Base-by-base conservation (phyloP, 1,284 basidiomycete genomes). In the Trametes pubescens region DNA sequence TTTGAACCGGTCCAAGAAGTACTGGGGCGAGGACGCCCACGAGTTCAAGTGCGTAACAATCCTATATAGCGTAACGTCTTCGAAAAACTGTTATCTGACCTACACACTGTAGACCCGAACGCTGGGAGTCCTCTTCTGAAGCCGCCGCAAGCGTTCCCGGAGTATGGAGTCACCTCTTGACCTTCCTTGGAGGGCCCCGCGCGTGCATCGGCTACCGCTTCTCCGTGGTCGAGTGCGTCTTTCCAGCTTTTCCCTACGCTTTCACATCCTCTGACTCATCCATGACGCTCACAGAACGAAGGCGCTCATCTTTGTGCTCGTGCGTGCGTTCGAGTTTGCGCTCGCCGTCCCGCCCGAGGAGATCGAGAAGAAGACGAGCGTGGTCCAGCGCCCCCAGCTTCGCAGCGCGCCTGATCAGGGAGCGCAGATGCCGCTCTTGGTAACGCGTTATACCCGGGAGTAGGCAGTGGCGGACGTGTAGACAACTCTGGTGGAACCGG, bases 161-260 rank as follows among this genome's bases (percentile, higher is more conserved):
- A 1, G 77, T 90, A 0, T 88, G 81, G 82, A 79, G 82, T 14
- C 82, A 89, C 65, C 61, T 85, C 69, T 74, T 90, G 47, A 82
- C 84, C 0, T 91, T 91, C 79, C 68, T 87, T 3, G 84, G 84
- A 22, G 88, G 88, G 0, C 81, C 86, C 3, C 81, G 82, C 34
- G 81, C 85, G 1, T 89, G 87, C 69, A 88, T 89, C 48, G 90
- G 90, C 0, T 92, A 88, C 72, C 83, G 87, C 9, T 92, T 92
- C 70, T 83, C 90, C 1, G 69, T 92, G n/a, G 79, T 86, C 21
- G 89, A 92, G 85, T 86, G 66, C 55, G 79, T 73, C 52, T 11
- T 24, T 5, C 29, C 29, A 8, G 29, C 0, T 34, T 4, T 51
- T 11, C 44, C 35, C 18, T 18, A n/a, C 8, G 4, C 11, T 13